Evolutionary conservation across 306 rosid species (phyloP).

Genomic region (Citrullus mucosospermus): DNA sequence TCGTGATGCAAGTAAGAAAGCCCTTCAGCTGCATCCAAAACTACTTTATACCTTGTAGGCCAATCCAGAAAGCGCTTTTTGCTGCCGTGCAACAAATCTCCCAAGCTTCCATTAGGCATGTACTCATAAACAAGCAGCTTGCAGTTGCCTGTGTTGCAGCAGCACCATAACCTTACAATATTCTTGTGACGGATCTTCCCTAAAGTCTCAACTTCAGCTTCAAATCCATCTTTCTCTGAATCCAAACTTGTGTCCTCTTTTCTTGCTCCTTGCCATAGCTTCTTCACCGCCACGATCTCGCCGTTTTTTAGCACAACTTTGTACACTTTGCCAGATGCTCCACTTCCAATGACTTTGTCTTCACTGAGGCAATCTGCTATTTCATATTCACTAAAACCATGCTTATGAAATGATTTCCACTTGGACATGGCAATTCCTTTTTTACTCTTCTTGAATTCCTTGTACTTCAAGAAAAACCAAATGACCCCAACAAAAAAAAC

Average conservation of each 20-base stretch:
- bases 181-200: constrained; percentile 77
- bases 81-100: constrained; percentile 43
- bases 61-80: constrained; percentile 45
- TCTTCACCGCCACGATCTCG: constrained; percentile 71
- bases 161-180: constrained; percentile 69
- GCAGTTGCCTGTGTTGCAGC: constrained; percentile 45
- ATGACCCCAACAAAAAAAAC: constrained; percentile 48
- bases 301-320: constrained; percentile 50
- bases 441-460: constrained; percentile 33
- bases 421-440: constrained; percentile 28
- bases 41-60: constrained; percentile 53
- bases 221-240: constrained; percentile 43
- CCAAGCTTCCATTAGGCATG: constrained; percentile 81
- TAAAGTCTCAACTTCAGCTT: constrained; percentile 65
- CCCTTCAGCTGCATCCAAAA: constrained; percentile 77
- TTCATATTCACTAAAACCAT: constrained; percentile 52
- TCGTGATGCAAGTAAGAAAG: constrained; percentile 75
- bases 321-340: constrained; percentile 77
- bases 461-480: constrained; percentile 46
- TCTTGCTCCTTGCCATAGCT: constrained; percentile 32
- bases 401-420: constrained; percentile 73
- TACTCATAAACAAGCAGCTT: constrained; percentile 71
- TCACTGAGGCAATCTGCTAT: constrained; percentile 41
- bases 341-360: constrained; percentile 55
- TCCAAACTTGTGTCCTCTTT: constrained; percentile 16